A percentile compares a stretch with the other conserved stretches of the same genome.
phyloP scores from a whole-genome alignment of 306 rosid species.

The Trifolium subterraneum region DNA sequence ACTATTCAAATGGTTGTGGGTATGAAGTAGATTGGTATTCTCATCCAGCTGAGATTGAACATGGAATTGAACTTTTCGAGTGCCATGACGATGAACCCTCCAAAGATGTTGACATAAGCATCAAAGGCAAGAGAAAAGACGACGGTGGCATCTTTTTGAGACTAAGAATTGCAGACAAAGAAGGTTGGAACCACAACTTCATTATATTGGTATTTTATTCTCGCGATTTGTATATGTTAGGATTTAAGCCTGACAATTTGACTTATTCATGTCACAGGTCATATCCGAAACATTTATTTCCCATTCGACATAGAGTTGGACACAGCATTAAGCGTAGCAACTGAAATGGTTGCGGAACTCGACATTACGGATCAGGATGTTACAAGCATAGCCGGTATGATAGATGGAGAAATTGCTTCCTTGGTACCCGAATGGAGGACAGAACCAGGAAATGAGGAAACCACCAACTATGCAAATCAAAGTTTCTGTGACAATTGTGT shows the following conservation, averaged over 20 bases:
- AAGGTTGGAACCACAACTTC: slow-evolving; percentile 57
- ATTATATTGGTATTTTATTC: slow-evolving; percentile 18
- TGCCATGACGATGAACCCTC: slow-evolving; percentile 67
- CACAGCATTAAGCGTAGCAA: slow-evolving; percentile 86
- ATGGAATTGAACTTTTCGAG: slow-evolving; percentile 81
- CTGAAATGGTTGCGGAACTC: slow-evolving; percentile 94
- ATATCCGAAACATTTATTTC: slow-evolving; percentile 78
- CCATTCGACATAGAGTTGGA: slow-evolving; percentile 79
- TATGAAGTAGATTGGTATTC: slow-evolving; percentile 65
- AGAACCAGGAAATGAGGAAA: slow-evolving; percentile 70
- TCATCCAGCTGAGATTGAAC: slow-evolving; percentile 62
- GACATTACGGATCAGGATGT: slow-evolving; percentile 89
- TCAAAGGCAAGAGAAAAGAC: slow-evolving; percentile 75
- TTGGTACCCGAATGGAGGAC: slow-evolving; percentile 83
- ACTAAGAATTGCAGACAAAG: slow-evolving; percentile 89
- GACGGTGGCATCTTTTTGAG: slow-evolving; percentile 75
- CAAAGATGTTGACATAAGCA: slow-evolving; percentile 75
- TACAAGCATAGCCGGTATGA: slow-evolving; percentile 89
- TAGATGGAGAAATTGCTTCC: slow-evolving; percentile 84
- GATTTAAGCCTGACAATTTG: slow-evolving; percentile 21
- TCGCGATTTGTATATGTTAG: slow-evolving; percentile 17
- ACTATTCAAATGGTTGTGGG: slow-evolving; percentile 55
- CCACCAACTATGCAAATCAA: slow-evolving; percentile 57
- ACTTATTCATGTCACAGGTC: slow-evolving; percentile 59
- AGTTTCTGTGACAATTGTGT: slow-evolving; percentile 63